Evolutionary conservation across 768 basidiomycete genomes (phyloP), one percentile per base, ranked within the genome.

Genomic region (Lactarius sanguifluus): DNA sequence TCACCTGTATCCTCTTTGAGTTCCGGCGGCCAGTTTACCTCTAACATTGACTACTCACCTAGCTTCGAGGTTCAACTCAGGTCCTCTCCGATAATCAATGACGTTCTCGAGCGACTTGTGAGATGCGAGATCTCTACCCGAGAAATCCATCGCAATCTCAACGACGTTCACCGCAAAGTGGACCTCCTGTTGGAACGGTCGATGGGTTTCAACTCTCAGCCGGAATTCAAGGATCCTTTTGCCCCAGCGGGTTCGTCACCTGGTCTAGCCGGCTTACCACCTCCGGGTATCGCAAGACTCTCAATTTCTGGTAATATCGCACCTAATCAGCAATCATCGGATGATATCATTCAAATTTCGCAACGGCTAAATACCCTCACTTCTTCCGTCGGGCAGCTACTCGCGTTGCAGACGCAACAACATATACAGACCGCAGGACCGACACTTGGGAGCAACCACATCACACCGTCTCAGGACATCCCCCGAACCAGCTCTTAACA

Each of bases 161-260:
- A 80, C 13, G 90, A 92, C 71, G 81, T 94, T 57, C 85, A 87
- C 69, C 86, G 85, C 73, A 94, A 94, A 78, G 84, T 94, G 66
- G 86, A 88, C 72, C 71, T 92, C 18, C 81, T 94, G 62, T 79
- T 94, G 34, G 91, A 93, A 67, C 85, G 88, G 32, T 82, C 85
- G 13, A 74, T 90, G 61, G 79, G 77, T 55, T 71, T 75, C 40
- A 68, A 70, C 50, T 72, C 66, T 58, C 71, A 70, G 64, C 88
- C 89, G n/a, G 91, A 92, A 71, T 93, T 92, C 80, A 89, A 89
- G 73, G 87, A 92, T 72, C 91, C 91, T 0, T 93, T 93, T 72
- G 86, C 90, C 38, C 73, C 84, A 8, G 57, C 75, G 30, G 78
- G 77, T 63, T 67, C 75, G 34, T 64, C 73, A 25, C 38, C 57